A percentile compares a stretch with the other conserved stretches of the same genome.
Conservation (phyloP, 306 rosid genomes). For the Hippophae gyantsensis region DNA sequence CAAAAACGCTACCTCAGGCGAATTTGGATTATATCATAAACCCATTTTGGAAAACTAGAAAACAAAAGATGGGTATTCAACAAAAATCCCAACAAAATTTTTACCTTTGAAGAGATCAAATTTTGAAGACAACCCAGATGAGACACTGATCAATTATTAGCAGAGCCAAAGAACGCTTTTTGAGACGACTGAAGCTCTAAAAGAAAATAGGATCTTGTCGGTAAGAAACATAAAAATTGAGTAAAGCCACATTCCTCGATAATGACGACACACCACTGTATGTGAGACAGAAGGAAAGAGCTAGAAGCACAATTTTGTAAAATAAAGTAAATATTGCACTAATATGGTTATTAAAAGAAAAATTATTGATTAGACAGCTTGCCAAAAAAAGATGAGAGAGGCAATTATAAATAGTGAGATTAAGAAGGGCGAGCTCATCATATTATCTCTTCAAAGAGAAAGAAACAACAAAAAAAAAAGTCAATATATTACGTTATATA, state of each 20-base stretch:
- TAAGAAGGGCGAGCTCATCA: conserved; percentile 23
- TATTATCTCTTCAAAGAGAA: conserved; percentile 14
- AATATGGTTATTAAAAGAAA: conserved; percentile 19
- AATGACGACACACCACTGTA: conserved; percentile 19
- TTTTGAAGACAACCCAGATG: background rate
- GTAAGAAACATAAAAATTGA: conserved; percentile 23
- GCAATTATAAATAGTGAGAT: conserved; percentile 4
- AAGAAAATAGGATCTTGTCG: conserved; percentile 30
- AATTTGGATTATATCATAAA: conserved; percentile 22
- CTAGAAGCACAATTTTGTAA: conserved; percentile 10
- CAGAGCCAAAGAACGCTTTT: conserved; percentile 9
- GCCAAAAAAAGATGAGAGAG: conserved; percentile 27
- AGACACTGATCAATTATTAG: conserved; percentile 1
- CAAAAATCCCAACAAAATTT: background rate
- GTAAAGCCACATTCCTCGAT: conserved; percentile 35
- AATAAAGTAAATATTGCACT: conserved; percentile 6
- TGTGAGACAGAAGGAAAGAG: conserved; percentile 17
- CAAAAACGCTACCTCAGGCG: conserved; percentile 21
- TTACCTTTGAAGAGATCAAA: conserved; percentile 6
- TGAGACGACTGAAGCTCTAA: conserved; percentile 22
- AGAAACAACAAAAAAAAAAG: background rate
- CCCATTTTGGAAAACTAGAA: conserved; percentile 2
- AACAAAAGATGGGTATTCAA: background rate
- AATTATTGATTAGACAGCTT: conserved; percentile 18
- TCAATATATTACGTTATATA: background rate